A percentile compares a stretch with the other conserved stretches of the same genome.
These are phyloP conservation scores for Zychaea mexicana DNA, from an alignment of 371 early-diverging fungal species.

Conservation along the genomic window DNA sequence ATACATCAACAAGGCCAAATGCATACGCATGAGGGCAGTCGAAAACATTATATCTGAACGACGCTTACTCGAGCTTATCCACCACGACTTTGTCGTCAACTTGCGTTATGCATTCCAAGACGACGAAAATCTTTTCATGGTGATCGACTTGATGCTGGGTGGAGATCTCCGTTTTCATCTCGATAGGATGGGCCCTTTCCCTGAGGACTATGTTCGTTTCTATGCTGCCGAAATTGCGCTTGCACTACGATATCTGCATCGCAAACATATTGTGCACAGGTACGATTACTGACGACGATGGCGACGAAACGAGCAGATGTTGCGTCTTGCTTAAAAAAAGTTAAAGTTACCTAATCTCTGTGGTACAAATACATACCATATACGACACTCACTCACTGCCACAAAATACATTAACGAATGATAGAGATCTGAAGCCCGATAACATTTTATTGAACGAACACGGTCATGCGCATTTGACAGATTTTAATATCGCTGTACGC, in stretches of 20 bases:
- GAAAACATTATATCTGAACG: slow-evolving; percentile 59
- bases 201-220: slow-evolving; percentile 73
- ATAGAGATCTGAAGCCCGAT: slow-evolving; percentile 87
- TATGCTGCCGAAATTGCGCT: slow-evolving; percentile 75
- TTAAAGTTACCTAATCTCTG: no score
- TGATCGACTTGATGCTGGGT: slow-evolving; percentile 78
- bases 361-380: no score
- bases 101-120: slow-evolving; percentile 81
- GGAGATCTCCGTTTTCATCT: slow-evolving; percentile 86
- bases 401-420: no score
- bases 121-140: slow-evolving; percentile 78
- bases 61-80: slow-evolving; percentile 48
- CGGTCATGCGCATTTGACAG: slow-evolving; percentile 86
- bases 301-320: no score
- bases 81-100: slow-evolving; percentile 58
- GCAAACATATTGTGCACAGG: slow-evolving; percentile 61
- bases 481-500: slow-evolving; percentile 86
- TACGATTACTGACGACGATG: no score
- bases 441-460: slow-evolving; percentile 83
- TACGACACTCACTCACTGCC: not conserved
- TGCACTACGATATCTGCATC: slow-evolving; percentile 71
- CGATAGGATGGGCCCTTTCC: slow-evolving; percentile 58
- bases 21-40: slow-evolving; percentile 56
- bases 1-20: slow-evolving; percentile 59
- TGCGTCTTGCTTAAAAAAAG: not conserved